These are phyloP conservation scores for Podospora conica DNA, from an alignment of 495 filamentous ascomycete genomes.

Conservation along the genomic window DNA sequence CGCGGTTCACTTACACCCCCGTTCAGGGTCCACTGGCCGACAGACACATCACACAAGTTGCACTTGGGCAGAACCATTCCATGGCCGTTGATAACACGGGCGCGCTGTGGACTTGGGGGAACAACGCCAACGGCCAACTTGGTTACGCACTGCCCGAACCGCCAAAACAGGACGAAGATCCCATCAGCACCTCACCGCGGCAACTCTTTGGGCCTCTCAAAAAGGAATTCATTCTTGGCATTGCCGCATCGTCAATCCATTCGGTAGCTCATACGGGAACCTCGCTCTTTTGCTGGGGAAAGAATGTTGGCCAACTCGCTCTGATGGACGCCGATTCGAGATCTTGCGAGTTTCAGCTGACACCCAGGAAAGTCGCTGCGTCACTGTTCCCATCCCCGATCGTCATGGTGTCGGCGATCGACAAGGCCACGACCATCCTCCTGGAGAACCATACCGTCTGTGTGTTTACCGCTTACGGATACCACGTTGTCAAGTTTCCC, in stretches of 20 bases:
- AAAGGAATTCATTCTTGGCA: conserved; percentile 71
- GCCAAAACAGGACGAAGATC: conserved; percentile 64
- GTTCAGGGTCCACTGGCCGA: conserved; percentile 67
- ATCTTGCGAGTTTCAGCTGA: conserved; percentile 73
- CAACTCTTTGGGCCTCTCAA: conserved; percentile 91
- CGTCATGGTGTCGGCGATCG: conserved; percentile 76
- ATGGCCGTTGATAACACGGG: conserved; percentile 76
- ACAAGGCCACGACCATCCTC: conserved; percentile 79
- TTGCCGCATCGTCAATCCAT: conserved; percentile 86
- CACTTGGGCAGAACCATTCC: conserved; percentile 86
- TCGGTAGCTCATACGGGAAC: conserved; percentile 78
- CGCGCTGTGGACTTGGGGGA: conserved; percentile 89
- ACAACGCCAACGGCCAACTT: conserved; percentile 78
- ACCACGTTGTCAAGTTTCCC: conserved; percentile 77
- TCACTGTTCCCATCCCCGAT: conserved; percentile 77
- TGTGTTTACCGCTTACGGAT: conserved; percentile 90
- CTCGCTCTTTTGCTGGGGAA: conserved; percentile 89
- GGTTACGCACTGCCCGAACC: conserved; percentile 62
- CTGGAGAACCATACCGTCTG: conserved; percentile 84
- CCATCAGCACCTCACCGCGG: conserved; percentile 70
- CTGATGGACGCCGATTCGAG: conserved; percentile 91
- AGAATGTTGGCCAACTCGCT: conserved; percentile 91
- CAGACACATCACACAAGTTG: conserved; percentile 63
- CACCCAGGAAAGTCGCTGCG: conserved; percentile 79
- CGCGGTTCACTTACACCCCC: conserved; percentile 74